Evolutionary conservation across 2,329 filamentous ascomycete genomes (phyloP).

Genomic region (Pezicula carpinea): DNA sequence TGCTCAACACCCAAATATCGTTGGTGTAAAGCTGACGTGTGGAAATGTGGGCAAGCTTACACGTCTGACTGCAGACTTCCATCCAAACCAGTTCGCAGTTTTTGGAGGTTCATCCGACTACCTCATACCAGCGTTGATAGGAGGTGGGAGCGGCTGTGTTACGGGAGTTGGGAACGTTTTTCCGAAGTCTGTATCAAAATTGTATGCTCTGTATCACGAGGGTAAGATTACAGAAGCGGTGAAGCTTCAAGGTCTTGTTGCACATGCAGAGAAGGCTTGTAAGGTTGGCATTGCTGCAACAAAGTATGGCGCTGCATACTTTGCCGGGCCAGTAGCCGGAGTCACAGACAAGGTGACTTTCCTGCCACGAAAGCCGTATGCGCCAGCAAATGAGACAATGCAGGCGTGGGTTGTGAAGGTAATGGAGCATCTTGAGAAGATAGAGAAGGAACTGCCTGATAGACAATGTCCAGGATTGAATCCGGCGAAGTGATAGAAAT

Average conservation of each 20-base stretch:
- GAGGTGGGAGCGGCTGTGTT: slow-evolving; percentile 38
- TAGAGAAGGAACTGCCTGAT: slow-evolving; percentile 21
- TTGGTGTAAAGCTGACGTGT: slow-evolving; percentile 25
- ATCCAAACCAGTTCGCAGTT: slow-evolving; percentile 52
- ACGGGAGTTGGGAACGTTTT: slow-evolving; percentile 44
- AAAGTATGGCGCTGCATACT: slow-evolving; percentile 41
- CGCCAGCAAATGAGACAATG: slow-evolving; percentile 31
- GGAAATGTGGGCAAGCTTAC: slow-evolving; percentile 27
- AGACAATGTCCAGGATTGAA: slow-evolving; percentile 3
- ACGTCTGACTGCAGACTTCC: slow-evolving; percentile 60
- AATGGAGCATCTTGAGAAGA: slow-evolving; percentile 32
- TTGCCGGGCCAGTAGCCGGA: slow-evolving; percentile 34
- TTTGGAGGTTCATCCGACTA: slow-evolving; percentile 41
- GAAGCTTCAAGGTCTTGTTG: slow-evolving; percentile 37
- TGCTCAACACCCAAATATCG: slow-evolving; percentile 25
- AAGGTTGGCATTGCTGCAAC: slow-evolving; percentile 43
- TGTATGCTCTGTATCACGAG: slow-evolving; percentile 37
- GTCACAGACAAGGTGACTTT: slow-evolving; percentile 32
- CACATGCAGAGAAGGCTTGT: slow-evolving; percentile 45
- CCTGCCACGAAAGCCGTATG: slow-evolving; percentile 39
- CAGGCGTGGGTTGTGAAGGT: slow-evolving; percentile 40
- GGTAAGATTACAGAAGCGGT: slow-evolving; percentile 34
- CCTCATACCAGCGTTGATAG: slow-evolving; percentile 35
- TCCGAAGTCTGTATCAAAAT: slow-evolving; percentile 34
- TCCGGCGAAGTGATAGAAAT: too few relatives aligned